phyloP scores from a whole-genome alignment of 1,284 basidiomycete genomes.

The Leccinum solheimii region DNA sequence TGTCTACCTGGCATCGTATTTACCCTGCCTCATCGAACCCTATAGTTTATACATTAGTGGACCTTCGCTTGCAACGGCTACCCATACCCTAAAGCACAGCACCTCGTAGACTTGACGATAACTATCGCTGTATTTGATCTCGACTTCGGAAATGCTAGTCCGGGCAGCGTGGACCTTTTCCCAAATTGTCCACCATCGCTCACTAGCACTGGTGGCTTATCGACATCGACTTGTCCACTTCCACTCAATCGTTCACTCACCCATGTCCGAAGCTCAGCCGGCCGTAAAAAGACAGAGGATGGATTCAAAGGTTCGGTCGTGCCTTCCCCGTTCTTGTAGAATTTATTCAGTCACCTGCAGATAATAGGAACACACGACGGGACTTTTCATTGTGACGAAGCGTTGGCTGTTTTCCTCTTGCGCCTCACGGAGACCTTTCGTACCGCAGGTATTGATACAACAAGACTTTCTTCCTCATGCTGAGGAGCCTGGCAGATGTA shows the following conservation, averaged over 20 bases:
- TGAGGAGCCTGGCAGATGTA: conserved; percentile 45
- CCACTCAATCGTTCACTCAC: conserved; percentile 3
- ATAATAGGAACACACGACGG: conserved; percentile 93
- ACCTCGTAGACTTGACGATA: conserved; percentile 20
- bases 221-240: conserved; percentile 8
- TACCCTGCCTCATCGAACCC: conserved; percentile 28
- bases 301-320: conserved; percentile 39
- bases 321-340: neutral
- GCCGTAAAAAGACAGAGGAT: conserved; percentile 52
- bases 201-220: neutral
- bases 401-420: conserved; percentile 90
- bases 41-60: conserved; percentile 28
- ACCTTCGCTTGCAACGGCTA: conserved; percentile 18
- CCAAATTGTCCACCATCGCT: neutral
- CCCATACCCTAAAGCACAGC: conserved; percentile 26
- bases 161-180: neutral
- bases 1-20: conserved; percentile 23
- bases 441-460: conserved; percentile 60
- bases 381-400: conserved; percentile 97
- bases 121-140: neutral
- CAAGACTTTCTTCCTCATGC: conserved; percentile 1
- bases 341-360: conserved; percentile 35
- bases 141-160: conserved; percentile 4
- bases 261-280: conserved; percentile 38
- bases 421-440: conserved; percentile 77